Evolutionary conservation across 345 rosid genomes (phyloP), one percentile per base, ranked within the genome.

Genomic region (Bruguiera parviflora): DNA sequence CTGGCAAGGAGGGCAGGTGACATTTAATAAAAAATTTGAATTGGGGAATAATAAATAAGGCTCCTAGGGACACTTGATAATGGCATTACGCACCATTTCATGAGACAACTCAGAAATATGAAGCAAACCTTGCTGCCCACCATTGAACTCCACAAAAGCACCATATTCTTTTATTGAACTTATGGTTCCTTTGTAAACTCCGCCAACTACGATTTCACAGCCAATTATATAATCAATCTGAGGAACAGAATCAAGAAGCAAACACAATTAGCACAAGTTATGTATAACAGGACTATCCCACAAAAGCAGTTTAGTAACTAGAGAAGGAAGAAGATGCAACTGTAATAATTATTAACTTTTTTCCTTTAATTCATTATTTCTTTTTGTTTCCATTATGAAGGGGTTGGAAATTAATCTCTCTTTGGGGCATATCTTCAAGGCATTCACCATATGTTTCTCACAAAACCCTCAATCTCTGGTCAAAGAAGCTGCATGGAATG

Each of bases 31-130:
- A 19, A 29, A 53, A 29, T n/a, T 8, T 24, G 28, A 28, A 52
- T 19, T 29, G 9, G 53, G 53, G 61, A 53, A 11, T 25, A 52
- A 60, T 29, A 10, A 31, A 29, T 13, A 49, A 10, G 37, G 55
- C 64, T 59, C n/a, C 0, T 20, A 27, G 31, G 21, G 58, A 21
- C 25, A 63, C n/a, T 31, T 56, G 10, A 57, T 20, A 15, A 31
- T 49, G 65, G 13, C 28, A 33, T n/a, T 61, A 76, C 89, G 53
- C 83, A 95, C 97, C 79, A 88, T 92, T 72, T 83, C 92, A 79
- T 95, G 96, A 66, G 99, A 92, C 71, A 95, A 72, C 84, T 95
- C 99, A 39, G 99, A 92, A 74, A 95, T 77, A 77, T 95, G 97
- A 56, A 95, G 87, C 77, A 95, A 75, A 66, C 96, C 99, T 69